A percentile compares a stretch with the other conserved stretches of the same genome.
Conservation (phyloP, 2,329 filamentous ascomycete genomes). For the Aspergillus candidus region DNA sequence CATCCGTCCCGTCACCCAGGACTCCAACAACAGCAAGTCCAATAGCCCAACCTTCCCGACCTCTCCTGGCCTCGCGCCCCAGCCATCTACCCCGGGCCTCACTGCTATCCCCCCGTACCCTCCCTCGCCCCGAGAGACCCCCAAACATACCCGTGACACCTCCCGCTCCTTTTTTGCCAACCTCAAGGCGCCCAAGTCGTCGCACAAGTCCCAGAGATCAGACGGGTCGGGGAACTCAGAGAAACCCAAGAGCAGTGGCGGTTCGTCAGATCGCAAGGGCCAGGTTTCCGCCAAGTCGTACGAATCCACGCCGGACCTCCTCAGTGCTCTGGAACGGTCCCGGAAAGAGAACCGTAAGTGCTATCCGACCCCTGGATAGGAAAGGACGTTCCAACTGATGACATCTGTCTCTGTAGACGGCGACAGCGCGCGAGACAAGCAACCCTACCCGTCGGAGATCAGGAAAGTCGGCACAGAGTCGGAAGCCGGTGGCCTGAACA, state of each 20-base stretch:
- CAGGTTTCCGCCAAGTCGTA: conserved; percentile 31
- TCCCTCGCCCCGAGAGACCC: conserved; percentile 36
- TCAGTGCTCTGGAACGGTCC: conserved; percentile 24
- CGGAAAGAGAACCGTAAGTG: conserved; percentile 25
- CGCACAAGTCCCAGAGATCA: conserved; percentile 37
- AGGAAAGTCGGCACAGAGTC: conserved; percentile 25
- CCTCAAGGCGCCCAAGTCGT: conserved; percentile 42
- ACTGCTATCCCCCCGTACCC: conserved; percentile 43
- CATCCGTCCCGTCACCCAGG: conserved; percentile 37
- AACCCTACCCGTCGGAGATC: conserved; percentile 14
- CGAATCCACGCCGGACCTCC: conserved; percentile 40
- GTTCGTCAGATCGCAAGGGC: conserved; percentile 38
- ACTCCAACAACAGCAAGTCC: conserved; percentile 26
- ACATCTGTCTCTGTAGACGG: conserved; percentile 13
- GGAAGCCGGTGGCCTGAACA: conserved; percentile 24
- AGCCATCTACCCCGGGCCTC: conserved; percentile 36
- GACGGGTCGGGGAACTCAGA: conserved; percentile 36
- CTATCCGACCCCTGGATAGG: not conserved
- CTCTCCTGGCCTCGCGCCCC: conserved; percentile 22
- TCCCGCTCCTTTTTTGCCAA: conserved; percentile 44
- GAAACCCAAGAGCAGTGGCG: conserved; percentile 37
- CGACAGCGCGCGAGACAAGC: conserved; percentile 16
- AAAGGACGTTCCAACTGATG: conserved; percentile 4
- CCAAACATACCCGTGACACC: conserved; percentile 39
- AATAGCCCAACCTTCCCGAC: conserved; percentile 22